Base-by-base conservation (phyloP, 1,139 yeast species). In the Scheffersomyces parashehatae region DNA sequence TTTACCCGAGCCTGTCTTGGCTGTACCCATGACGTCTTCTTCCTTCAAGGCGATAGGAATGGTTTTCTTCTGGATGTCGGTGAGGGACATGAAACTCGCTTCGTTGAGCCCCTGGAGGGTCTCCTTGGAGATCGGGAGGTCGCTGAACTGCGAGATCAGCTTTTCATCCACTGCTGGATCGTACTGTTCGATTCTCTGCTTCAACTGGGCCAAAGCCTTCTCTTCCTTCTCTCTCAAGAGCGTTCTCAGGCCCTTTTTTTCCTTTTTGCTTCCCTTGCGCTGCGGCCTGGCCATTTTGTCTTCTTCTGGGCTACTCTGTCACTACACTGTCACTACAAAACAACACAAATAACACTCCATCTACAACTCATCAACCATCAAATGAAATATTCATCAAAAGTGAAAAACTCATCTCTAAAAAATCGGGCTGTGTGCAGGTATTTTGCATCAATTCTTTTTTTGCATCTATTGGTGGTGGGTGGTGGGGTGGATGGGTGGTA, bases 1-100 rank as follows among this genome's bases (percentile, higher is more conserved):
- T 63, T 93, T 93, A 39, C 99, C 99, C 1, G 97, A 89, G 3
- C 99, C 99, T 0, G 99, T 93, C 56, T 84, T 83, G 14, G 99
- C 99, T 16, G 97, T 95, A 26, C 91, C 98, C 54, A 93, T 73
- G 8, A 93, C 67, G 67, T 95, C 99, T 38, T 82, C 76, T 0
- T 95, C 95, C 55, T 87, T 82, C 48, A 93, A 70, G 1, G 96
- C 84, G 13, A 78, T 68, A 0, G 95, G 88, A 30, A 93, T 88
- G 4, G 97, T 77, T 42, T 82, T 82, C 52, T 77, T 81, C 59
- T 93, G 99, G 45, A 93, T 88, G 44, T 88, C 97, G 0, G 99
- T 93, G 68, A 90, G 65, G 16, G 82, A 77, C 3, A 86, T 74
- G 62, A 85, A 93, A 48, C 83, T 79, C 15, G 88, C 76, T 42